phyloP scores from a whole-genome alignment of 345 rosid genomes.

The Lenwebbia sp. region DNA sequence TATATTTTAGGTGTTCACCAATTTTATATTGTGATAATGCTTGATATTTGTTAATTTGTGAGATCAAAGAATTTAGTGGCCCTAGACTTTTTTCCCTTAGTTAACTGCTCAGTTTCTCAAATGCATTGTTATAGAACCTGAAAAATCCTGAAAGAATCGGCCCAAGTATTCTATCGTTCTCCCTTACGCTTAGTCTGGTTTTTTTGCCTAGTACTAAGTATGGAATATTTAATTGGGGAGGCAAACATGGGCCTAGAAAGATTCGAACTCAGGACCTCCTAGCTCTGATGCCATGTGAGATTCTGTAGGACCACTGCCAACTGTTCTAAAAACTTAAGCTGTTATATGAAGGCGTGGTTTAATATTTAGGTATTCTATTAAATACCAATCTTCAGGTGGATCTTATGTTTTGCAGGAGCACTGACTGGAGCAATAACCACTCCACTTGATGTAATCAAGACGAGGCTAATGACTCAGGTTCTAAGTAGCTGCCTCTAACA shows the following conservation, averaged over 20 bases:
- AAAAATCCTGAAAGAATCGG: neutral
- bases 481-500: neutral
- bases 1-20: neutral
- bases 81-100: neutral
- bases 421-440: constrained; percentile 95
- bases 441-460: constrained; percentile 94
- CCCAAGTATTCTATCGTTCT: neutral
- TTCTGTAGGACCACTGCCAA: too few species aligned
- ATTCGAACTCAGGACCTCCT: too few species aligned
- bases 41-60: neutral
- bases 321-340: too few species aligned
- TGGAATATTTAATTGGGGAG: too few species aligned
- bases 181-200: too few species aligned
- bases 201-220: too few species aligned
- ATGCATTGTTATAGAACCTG: neutral
- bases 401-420: constrained; percentile 45
- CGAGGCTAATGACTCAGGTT: constrained; percentile 97
- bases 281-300: too few species aligned
- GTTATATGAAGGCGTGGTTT: too few species aligned
- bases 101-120: neutral
- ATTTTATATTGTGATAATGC: neutral
- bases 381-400: neutral
- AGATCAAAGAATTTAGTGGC: neutral
- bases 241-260: too few species aligned
- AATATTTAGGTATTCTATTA: too few species aligned